Evolutionary conservation across 768 basidiomycete species (phyloP).

Genomic region (Sporobolomyces roseus): DNA sequence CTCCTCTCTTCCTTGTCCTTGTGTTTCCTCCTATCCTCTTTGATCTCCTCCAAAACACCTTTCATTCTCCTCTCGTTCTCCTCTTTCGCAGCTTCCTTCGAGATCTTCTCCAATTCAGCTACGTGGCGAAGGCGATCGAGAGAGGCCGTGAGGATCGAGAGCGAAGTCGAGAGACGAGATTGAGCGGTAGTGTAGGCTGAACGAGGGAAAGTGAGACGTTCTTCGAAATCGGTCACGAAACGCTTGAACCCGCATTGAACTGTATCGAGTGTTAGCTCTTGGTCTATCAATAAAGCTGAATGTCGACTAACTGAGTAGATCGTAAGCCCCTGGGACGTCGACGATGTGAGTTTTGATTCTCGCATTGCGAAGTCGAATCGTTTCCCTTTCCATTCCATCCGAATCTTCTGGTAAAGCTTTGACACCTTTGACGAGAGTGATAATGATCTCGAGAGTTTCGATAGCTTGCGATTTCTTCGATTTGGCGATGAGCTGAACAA

Average conservation of each 20-base stretch:
- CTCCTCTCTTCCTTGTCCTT: slow-evolving; percentile 2
- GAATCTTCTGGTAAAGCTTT: not conserved
- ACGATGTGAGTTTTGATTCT: not conserved
- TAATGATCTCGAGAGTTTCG: slow-evolving; percentile 19
- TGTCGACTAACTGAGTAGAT: slow-evolving; percentile 10
- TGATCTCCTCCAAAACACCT: slow-evolving; percentile 19
- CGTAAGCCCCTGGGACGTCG: slow-evolving; percentile 7
- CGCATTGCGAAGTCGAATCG: not conserved
- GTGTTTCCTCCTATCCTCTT: slow-evolving; percentile 6
- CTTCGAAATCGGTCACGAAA: slow-evolving; percentile 2
- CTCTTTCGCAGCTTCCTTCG: slow-evolving; percentile 12
- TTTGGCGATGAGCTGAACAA: slow-evolving; percentile 19
- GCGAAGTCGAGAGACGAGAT: slow-evolving; percentile 2
- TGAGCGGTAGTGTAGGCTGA: not conserved
- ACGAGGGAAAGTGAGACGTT: slow-evolving; percentile 7
- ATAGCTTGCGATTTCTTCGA: slow-evolving; percentile 11
- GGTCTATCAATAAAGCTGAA: no score
- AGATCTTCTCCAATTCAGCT: not conserved
- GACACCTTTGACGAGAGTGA: slow-evolving; percentile 5
- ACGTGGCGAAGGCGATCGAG: not conserved
- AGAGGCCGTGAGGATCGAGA: not conserved
- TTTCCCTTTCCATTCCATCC: slow-evolving; percentile 5
- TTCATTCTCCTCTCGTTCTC: slow-evolving; percentile 13
- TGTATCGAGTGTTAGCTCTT: not conserved
- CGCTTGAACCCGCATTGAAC: slow-evolving; percentile 18